Percentiles rank a stretch among this genome's conserved stretches.
Evolutionary conservation across 306 rosid species (phyloP).

Genomic region (Castanospermum australe): DNA sequence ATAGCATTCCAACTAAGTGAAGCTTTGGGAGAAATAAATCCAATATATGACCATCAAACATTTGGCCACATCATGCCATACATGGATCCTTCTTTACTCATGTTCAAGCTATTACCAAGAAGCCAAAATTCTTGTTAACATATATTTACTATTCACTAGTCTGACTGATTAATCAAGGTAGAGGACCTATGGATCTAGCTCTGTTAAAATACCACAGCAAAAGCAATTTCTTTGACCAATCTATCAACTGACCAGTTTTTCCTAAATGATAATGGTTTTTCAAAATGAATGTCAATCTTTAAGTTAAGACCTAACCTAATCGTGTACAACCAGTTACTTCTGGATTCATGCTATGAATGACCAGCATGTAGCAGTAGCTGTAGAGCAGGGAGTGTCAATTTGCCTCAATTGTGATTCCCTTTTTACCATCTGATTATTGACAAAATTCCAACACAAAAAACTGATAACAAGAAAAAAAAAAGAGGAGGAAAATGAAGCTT

Average conservation of each 20-base stretch:
- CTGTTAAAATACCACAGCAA: neutral
- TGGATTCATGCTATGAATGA: neutral
- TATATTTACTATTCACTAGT: neutral
- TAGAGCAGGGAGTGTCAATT: neutral
- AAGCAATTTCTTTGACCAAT: neutral
- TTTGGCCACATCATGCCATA: neutral
- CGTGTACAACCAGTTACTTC: neutral
- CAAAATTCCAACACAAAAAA: neutral
- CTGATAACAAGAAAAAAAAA: neutral
- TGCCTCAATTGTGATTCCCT: neutral
- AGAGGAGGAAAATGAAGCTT: neutral
- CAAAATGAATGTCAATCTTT: neutral
- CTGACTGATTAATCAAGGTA: neutral
- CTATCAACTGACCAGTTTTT: neutral
- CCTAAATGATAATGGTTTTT: neutral
- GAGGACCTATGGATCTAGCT: neutral
- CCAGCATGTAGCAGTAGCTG: neutral
- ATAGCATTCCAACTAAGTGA: neutral
- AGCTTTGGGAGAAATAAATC: neutral
- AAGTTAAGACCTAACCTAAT: neutral
- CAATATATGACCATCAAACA: neutral
- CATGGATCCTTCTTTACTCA: neutral
- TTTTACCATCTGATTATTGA: neutral
- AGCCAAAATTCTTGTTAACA: neutral
- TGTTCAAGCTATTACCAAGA: slow-evolving; percentile 18